Evolutionary conservation across 768 basidiomycete genomes (phyloP).

Genomic region (Steccherinum ochraceum): DNA sequence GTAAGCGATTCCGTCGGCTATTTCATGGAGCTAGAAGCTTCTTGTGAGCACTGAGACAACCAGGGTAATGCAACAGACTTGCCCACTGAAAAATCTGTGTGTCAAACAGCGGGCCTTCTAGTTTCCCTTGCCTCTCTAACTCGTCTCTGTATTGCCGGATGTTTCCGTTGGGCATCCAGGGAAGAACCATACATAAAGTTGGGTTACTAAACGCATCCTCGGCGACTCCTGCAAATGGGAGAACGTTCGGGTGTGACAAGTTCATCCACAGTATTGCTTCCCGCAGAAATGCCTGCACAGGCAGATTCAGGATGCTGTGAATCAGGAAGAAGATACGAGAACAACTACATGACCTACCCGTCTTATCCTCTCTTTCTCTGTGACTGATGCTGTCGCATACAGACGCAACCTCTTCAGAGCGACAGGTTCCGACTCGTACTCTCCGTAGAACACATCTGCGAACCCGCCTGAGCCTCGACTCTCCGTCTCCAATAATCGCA

Average conservation of each 20-base stretch:
- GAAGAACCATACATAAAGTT: neutral
- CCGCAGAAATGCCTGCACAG: constrained; percentile 2
- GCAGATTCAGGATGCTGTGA: no score
- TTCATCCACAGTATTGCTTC: constrained; percentile 4
- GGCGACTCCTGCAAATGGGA: constrained; percentile 1
- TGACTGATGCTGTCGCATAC: neutral
- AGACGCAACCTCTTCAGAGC: constrained; percentile 5
- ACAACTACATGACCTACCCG: no score
- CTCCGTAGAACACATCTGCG: neutral
- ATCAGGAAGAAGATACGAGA: no score
- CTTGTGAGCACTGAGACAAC: no score
- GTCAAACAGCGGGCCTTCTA: neutral
- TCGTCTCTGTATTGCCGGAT: neutral
- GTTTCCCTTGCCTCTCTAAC: neutral
- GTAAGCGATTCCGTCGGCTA: constrained; percentile 2
- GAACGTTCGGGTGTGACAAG: constrained; percentile 1
- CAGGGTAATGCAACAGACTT: neutral
- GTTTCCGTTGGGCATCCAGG: constrained; percentile 3
- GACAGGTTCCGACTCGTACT: neutral
- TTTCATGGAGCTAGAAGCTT: constrained; percentile 1
- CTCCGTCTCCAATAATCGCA: neutral
- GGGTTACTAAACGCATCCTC: neutral
- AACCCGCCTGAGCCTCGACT: neutral
- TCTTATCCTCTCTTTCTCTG: no score
- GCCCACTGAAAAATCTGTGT: neutral